Evolutionary conservation across 129 eudicot species (phyloP).

Genomic region (Rutidosis leptorrhynchoides): DNA sequence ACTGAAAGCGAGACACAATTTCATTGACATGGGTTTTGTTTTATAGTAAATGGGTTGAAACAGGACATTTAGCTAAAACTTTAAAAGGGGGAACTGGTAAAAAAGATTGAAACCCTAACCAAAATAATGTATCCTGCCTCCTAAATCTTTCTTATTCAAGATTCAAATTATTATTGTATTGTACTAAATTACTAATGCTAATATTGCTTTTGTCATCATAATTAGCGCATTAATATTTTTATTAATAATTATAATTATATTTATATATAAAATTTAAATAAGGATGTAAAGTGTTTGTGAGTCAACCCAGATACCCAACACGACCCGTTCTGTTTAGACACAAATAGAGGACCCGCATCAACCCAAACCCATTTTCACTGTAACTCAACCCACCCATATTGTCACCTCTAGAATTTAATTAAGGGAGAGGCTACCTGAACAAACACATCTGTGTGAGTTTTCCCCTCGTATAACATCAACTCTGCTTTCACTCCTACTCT

Average conservation of each 20-base stretch:
- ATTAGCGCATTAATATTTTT: neutral
- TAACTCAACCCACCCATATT: neutral
- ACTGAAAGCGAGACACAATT: conserved; percentile 4
- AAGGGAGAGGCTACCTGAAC: conserved; percentile 60
- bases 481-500: conserved; percentile 73
- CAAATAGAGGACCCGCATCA: neutral
- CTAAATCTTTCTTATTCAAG: neutral
- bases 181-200: neutral
- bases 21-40: neutral
- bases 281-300: neutral
- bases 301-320: neutral
- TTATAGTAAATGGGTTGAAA: neutral
- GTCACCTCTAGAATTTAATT: neutral
- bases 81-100: neutral
- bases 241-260: too few species aligned
- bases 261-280: too few species aligned
- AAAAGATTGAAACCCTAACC: neutral
- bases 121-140: neutral
- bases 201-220: neutral
- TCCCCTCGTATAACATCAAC: conserved; percentile 72
- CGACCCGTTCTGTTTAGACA: neutral
- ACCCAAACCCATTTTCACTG: neutral
- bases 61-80: neutral
- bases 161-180: too few species aligned
- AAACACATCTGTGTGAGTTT: conserved; percentile 92